Evolutionary conservation across 2,329 filamentous ascomycete species (phyloP).

Genomic region (Trichoderma cornu-damae): DNA sequence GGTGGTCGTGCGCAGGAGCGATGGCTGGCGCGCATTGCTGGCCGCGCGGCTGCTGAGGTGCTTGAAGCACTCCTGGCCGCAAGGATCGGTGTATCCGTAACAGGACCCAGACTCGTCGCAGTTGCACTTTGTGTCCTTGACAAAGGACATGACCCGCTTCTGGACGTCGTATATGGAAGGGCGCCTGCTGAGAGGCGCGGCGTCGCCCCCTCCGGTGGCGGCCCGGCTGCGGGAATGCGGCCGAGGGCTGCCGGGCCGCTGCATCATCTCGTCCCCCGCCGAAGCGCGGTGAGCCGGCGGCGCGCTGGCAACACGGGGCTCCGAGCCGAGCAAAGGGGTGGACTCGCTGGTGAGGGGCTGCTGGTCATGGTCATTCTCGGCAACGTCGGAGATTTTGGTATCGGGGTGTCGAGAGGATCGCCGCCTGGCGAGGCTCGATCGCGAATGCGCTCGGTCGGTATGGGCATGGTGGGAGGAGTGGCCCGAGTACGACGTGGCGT

Average conservation of each 20-base stretch:
- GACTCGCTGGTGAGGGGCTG: conserved; percentile 36
- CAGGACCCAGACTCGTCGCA: conserved; percentile 58
- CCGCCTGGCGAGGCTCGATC: conserved; percentile 31
- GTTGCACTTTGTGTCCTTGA: conserved; percentile 58
- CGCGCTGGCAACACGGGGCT: conserved; percentile 24
- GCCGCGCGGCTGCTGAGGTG: conserved; percentile 42
- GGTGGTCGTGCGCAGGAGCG: conserved; percentile 41
- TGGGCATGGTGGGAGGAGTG: conserved; percentile 24
- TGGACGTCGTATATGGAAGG: conserved; percentile 52
- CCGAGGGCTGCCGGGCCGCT: conserved; percentile 26
- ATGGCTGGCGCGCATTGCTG: conserved; percentile 32
- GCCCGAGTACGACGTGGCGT: conserved; percentile 36
- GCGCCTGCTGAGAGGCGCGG: conserved; percentile 37
- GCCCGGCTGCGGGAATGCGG: conserved; percentile 25
- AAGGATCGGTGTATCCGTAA: conserved; percentile 61
- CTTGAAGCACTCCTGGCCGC: conserved; percentile 61
- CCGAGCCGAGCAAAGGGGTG: conserved; percentile 44
- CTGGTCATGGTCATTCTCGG: conserved; percentile 16
- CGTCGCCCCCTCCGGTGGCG: conserved; percentile 26
- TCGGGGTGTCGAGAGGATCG: conserved; percentile 26
- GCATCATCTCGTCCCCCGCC: conserved; percentile 29
- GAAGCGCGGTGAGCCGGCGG: conserved; percentile 29
- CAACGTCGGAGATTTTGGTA: conserved; percentile 21
- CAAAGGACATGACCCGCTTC: conserved; percentile 57
- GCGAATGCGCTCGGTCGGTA: conserved; percentile 27